phyloP scores from a whole-genome alignment of 495 filamentous ascomycete species.

The Stereocaulon alpinum region DNA sequence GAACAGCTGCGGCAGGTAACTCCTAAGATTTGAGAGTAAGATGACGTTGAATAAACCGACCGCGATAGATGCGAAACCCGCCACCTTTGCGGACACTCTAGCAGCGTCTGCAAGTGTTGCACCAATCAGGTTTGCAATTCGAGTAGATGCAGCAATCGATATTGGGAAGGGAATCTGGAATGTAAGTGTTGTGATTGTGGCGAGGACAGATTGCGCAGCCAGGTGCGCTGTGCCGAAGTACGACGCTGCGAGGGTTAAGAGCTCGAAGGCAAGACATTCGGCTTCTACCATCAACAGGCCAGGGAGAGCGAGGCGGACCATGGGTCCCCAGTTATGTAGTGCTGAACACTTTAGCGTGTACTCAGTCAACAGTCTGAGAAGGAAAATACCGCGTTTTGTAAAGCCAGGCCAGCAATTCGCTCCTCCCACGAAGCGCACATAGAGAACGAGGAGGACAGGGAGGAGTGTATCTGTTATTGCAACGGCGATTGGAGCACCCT shows the following conservation, averaged over 20 bases:
- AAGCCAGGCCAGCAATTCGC: slow-evolving; percentile 74
- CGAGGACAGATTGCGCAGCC: slow-evolving; percentile 58
- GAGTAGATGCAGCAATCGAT: slow-evolving; percentile 52
- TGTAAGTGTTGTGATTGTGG: slow-evolving; percentile 48
- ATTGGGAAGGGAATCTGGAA: slow-evolving; percentile 61
- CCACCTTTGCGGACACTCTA: slow-evolving; percentile 58
- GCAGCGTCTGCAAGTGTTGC: slow-evolving; percentile 61
- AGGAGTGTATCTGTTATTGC: slow-evolving; percentile 74
- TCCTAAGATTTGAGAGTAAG: slow-evolving; percentile 51
- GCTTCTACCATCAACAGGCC: slow-evolving; percentile 89
- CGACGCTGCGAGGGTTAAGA: slow-evolving; percentile 61
- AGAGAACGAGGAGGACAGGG: slow-evolving; percentile 61
- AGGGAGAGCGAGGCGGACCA: slow-evolving; percentile 74
- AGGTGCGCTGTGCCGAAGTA: slow-evolving; percentile 60
- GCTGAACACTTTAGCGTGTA: slow-evolving; percentile 33
- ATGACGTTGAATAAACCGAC: slow-evolving; percentile 70
- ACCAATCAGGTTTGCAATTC: slow-evolving; percentile 57
- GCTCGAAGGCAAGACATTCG: slow-evolving; percentile 77
- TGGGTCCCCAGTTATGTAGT: slow-evolving; percentile 73
- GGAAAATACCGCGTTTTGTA: slow-evolving; percentile 27
- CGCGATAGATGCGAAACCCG: slow-evolving; percentile 50
- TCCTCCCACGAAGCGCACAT: slow-evolving; percentile 49
- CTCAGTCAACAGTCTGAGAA: not conserved
- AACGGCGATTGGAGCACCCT: slow-evolving; percentile 78
- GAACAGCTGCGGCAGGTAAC: slow-evolving; percentile 66